Conservation (phyloP, 2,329 filamentous ascomycete genomes). For the Monosporascus sp. region DNA sequence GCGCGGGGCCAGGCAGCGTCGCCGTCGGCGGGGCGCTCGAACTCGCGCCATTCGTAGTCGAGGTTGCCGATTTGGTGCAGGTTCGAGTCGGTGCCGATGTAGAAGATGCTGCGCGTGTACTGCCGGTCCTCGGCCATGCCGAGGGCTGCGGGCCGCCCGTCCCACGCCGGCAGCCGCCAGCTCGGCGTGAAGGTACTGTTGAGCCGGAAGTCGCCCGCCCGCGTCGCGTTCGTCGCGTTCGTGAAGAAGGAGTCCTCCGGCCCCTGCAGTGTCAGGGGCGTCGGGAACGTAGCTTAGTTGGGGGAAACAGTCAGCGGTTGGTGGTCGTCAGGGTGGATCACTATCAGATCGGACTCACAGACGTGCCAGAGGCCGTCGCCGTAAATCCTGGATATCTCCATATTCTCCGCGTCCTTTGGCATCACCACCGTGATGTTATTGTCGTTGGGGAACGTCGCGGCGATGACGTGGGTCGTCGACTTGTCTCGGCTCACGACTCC, state of each 20-base stretch:
- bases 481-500: conserved; percentile 29
- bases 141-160: conserved; percentile 22
- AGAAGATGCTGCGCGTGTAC: conserved; percentile 29
- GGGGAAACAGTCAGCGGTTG: too few relatives aligned
- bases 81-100: conserved; percentile 31
- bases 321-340: too few relatives aligned
- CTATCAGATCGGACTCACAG: conserved; percentile 18
- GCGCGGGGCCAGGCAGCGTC: conserved; percentile 21
- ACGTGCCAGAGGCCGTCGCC: conserved; percentile 27
- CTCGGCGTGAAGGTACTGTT: conserved; percentile 10
- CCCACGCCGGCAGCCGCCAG: conserved; percentile 28
- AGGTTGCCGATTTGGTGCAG: conserved; percentile 27
- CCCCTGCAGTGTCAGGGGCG: conserved; percentile 18
- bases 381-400: conserved; percentile 26
- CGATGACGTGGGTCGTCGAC: conserved; percentile 23
- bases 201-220: conserved; percentile 12
- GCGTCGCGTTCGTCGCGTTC: conserved; percentile 20
- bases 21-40: conserved; percentile 9
- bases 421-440: conserved; percentile 31
- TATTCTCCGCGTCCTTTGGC: conserved; percentile 26
- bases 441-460: conserved; percentile 20
- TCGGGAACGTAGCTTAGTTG: conserved; percentile 28
- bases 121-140: conserved; percentile 25
- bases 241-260: conserved; percentile 5
- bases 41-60: conserved; percentile 22